A percentile compares a stretch with the other conserved stretches of the same genome.
These are phyloP conservation scores for Buxus sempervirens DNA, from an alignment of 164 flowering plant species.

Conservation along the genomic window DNA sequence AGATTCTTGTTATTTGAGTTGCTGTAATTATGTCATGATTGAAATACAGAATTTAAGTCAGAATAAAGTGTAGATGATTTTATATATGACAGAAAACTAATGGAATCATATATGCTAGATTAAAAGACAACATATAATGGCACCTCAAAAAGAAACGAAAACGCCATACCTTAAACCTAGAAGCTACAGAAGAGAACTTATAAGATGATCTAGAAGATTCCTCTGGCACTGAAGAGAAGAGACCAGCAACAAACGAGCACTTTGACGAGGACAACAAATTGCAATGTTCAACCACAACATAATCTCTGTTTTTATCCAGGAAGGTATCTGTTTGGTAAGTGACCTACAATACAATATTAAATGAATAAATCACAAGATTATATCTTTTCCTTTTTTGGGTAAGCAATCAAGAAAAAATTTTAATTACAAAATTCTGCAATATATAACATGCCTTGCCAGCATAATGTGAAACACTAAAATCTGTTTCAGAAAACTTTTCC, in stretches of 20 bases:
- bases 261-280: constrained; percentile 82
- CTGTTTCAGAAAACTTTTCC: constrained; percentile 86
- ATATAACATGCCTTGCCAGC: constrained; percentile 86
- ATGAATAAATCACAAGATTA: not conserved
- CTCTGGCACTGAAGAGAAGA: constrained; percentile 69
- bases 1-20: too few species aligned
- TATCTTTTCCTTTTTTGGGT: too few species aligned
- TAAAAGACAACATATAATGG: not conserved
- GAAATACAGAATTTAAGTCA: too few species aligned
- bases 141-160: not conserved
- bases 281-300: constrained; percentile 89
- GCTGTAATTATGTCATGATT: too few species aligned
- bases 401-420: not conserved
- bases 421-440: not conserved
- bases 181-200: constrained; percentile 92
- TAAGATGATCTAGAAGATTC: constrained; percentile 91
- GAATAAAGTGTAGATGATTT: too few species aligned
- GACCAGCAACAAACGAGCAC: constrained; percentile 77
- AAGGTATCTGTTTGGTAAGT: constrained; percentile 86
- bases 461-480: constrained; percentile 85
- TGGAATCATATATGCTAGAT: too few species aligned
- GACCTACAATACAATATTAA: constrained; percentile 46
- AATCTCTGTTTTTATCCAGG: constrained; percentile 93
- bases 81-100: too few species aligned
- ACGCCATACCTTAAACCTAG: constrained; percentile 80